A percentile compares a stretch with the other conserved stretches of the same genome.
Conservation (phyloP, 805 yeast genomes). For the Saturnispora dispora region DNA sequence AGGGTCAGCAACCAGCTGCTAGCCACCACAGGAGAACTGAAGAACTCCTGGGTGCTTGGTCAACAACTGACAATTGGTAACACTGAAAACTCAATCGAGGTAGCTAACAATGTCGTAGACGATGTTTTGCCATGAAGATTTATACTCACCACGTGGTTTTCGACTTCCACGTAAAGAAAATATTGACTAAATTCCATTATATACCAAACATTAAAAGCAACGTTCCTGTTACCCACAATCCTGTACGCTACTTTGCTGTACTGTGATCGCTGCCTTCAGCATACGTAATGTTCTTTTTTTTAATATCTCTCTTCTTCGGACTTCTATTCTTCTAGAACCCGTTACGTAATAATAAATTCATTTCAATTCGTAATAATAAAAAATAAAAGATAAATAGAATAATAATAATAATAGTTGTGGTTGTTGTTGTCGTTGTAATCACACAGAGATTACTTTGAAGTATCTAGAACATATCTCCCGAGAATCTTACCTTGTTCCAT, state of each 20-base stretch:
- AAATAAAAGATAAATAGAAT: neutral
- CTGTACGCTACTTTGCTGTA: no score
- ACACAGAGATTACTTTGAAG: slow-evolving; percentile 38
- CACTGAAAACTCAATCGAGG: neutral
- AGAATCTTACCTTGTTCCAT: slow-evolving; percentile 83
- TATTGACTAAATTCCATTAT: no score
- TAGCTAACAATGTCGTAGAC: neutral
- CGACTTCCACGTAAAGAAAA: neutral
- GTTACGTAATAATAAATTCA: neutral
- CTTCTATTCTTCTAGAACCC: neutral
- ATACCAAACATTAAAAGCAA: no score
- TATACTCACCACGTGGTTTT: neutral
- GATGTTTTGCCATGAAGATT: neutral
- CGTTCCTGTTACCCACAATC: no score
- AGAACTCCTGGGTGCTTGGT: neutral
- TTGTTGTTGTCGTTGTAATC: neutral
- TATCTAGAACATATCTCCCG: slow-evolving; percentile 87
- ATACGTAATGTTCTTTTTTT: no score
- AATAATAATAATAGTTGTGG: neutral
- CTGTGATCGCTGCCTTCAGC: no score
- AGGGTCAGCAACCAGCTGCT: neutral
- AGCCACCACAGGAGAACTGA: neutral
- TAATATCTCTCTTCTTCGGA: neutral
- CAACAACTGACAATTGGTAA: neutral
- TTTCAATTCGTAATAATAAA: slow-evolving; percentile 2